Evolutionary conservation across 2,329 filamentous ascomycete genomes (phyloP).

Genomic region (Hymenoscyphus fraxineus): DNA sequence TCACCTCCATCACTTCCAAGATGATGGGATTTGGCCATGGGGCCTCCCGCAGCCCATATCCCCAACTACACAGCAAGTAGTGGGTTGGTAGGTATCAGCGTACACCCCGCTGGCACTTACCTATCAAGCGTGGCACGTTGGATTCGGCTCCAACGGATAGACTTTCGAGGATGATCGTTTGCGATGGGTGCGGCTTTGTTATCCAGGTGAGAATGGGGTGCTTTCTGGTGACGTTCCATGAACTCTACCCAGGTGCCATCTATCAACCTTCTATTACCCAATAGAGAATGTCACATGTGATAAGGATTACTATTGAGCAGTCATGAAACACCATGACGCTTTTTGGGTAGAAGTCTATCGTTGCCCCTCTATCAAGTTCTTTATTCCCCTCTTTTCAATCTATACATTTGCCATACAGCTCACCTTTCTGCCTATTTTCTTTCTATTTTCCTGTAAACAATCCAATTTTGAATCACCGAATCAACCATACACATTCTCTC

Average conservation of each 20-base stretch:
- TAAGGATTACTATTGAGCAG: neutral
- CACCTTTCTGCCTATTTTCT: neutral
- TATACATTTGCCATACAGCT: neutral
- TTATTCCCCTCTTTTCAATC: conserved; percentile 1
- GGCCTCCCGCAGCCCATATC: neutral
- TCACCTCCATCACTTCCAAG: neutral
- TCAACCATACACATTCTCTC: neutral
- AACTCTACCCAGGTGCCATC: neutral
- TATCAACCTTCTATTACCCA: conserved; percentile 3
- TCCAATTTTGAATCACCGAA: neutral
- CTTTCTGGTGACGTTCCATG: conserved; percentile 17
- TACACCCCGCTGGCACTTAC: neutral
- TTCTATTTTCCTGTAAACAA: neutral
- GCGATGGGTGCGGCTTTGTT: neutral
- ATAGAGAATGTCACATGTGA: conserved; percentile 13
- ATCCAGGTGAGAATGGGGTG: conserved; percentile 12
- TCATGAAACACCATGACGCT: conserved; percentile 5
- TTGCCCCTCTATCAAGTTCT: conserved; percentile 7
- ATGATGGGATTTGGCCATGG: neutral
- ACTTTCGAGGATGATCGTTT: neutral
- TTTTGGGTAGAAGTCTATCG: neutral
- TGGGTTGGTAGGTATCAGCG: neutral
- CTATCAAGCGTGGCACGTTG: neutral
- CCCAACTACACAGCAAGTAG: neutral
- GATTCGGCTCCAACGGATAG: neutral